These are phyloP conservation scores for Gamarada debralockiae DNA, from an alignment of 495 filamentous ascomycete genomes.

Conservation along the genomic window DNA sequence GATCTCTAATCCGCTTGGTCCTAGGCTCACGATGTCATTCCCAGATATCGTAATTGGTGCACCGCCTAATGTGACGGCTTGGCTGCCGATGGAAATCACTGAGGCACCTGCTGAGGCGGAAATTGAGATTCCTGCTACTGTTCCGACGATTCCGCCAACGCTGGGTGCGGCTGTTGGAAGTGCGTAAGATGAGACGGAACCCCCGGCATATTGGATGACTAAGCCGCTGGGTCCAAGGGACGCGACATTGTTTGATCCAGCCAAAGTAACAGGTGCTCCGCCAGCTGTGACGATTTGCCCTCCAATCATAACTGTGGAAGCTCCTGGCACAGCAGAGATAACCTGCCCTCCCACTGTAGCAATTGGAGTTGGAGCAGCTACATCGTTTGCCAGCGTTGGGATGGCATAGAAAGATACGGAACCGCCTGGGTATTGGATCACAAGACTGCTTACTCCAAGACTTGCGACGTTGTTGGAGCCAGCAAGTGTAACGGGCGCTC, in stretches of 20 bases:
- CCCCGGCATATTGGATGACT: slow-evolving; percentile 2
- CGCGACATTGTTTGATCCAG: neutral
- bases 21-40: slow-evolving; percentile 1
- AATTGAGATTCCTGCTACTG: neutral
- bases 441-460: neutral
- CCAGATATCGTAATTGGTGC: slow-evolving; percentile 1
- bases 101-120: slow-evolving; percentile 13
- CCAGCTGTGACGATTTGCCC: slow-evolving; percentile 6
- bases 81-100: slow-evolving; percentile 4
- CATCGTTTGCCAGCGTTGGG: neutral
- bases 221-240: slow-evolving; percentile 4
- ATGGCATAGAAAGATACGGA: neutral
- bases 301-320: neutral
- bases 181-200: too few relatives aligned
- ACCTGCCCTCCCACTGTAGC: slow-evolving; percentile 1
- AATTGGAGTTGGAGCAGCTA: neutral
- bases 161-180: neutral
- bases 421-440: neutral
- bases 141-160: neutral
- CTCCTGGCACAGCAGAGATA: neutral
- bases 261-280: slow-evolving; percentile 6
- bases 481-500: neutral
- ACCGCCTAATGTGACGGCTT: slow-evolving; percentile 11
- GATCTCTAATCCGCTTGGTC: slow-evolving; percentile 3
- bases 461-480: neutral